These are phyloP conservation scores for Bruguiera hainesii DNA, from an alignment of 441 rosid genomes.

Conservation along the genomic window DNA sequence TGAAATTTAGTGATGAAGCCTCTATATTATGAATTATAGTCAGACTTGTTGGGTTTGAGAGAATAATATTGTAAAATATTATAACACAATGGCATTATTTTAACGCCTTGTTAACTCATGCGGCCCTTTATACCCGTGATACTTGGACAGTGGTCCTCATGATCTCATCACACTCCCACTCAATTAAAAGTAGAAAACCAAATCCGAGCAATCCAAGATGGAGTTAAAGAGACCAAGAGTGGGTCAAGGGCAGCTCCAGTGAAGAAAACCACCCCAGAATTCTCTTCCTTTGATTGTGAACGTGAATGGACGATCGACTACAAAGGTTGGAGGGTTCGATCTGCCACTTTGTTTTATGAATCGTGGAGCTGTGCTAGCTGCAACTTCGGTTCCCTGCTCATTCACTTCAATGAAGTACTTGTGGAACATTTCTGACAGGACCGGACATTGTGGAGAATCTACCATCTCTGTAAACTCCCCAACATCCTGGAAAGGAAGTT, in stretches of 20 bases:
- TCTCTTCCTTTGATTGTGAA: constrained; percentile 30
- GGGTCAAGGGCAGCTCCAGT: constrained; percentile 23
- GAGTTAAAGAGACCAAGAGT: neutral
- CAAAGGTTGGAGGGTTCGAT: constrained; percentile 17
- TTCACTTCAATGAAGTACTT: constrained; percentile 22
- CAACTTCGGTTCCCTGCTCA: constrained; percentile 23
- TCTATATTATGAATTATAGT: no score
- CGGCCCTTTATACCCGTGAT: no score
- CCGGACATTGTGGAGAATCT: neutral
- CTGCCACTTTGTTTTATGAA: neutral
- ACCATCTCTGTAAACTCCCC: constrained; percentile 23
- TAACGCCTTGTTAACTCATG: no score
- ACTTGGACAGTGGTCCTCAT: no score
- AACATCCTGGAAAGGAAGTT: constrained; percentile 9
- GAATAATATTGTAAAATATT: no score
- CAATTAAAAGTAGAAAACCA: no score
- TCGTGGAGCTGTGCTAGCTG: neutral
- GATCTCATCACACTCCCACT: no score
- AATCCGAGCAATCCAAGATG: no score
- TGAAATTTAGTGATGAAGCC: no score
- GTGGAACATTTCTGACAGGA: constrained; percentile 18
- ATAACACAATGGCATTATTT: no score
- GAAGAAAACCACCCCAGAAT: constrained; percentile 18
- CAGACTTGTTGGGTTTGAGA: no score
- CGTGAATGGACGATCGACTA: constrained; percentile 34